Evolutionary conservation across 164 flowering plant genomes (phyloP).

Genomic region (Cinnamomum chago): DNA sequence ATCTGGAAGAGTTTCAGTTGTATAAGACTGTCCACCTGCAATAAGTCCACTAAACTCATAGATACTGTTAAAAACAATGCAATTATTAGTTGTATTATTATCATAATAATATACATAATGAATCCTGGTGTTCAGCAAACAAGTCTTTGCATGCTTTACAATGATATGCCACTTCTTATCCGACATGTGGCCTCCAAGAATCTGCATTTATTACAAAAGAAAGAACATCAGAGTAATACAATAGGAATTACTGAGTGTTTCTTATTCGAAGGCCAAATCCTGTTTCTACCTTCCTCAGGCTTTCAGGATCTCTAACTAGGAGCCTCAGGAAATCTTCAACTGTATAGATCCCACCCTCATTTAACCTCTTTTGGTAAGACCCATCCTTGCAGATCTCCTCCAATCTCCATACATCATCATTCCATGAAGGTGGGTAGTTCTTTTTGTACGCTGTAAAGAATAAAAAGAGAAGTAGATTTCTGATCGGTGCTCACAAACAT

Average conservation of each 20-base stretch:
- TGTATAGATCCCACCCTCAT: slow-evolving; percentile 55
- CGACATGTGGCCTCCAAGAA: slow-evolving; percentile 97
- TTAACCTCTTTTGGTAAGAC: slow-evolving; percentile 79
- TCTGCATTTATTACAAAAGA: slow-evolving; percentile 35
- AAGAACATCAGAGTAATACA: slow-evolving; percentile 1
- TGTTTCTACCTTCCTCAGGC: slow-evolving; percentile 59
- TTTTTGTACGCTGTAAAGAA: slow-evolving; percentile 74
- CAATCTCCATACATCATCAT: slow-evolving; percentile 92
- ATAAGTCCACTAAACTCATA: slow-evolving; percentile 79
- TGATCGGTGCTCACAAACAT: background rate
- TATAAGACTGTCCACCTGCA: slow-evolving; percentile 55
- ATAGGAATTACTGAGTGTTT: background rate
- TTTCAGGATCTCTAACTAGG: slow-evolving; percentile 68
- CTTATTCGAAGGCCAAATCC: background rate
- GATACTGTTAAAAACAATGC: slow-evolving; percentile 80
- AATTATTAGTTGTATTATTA: slow-evolving; percentile 60
- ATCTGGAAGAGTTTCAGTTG: slow-evolving; percentile 74
- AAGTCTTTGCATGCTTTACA: slow-evolving; percentile 90
- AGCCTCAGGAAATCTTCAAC: slow-evolving; percentile 71
- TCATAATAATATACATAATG: slow-evolving; percentile 44
- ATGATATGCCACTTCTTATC: slow-evolving; percentile 98
- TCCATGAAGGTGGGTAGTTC: slow-evolving; percentile 82
- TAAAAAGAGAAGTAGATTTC: background rate
- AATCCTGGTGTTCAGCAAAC: slow-evolving; percentile 65
- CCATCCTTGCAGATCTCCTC: slow-evolving; percentile 97